Evolutionary conservation across 305 asterid genomes (phyloP), one percentile per base, ranked within the genome.

Genomic region (Solanum hybrid): DNA sequence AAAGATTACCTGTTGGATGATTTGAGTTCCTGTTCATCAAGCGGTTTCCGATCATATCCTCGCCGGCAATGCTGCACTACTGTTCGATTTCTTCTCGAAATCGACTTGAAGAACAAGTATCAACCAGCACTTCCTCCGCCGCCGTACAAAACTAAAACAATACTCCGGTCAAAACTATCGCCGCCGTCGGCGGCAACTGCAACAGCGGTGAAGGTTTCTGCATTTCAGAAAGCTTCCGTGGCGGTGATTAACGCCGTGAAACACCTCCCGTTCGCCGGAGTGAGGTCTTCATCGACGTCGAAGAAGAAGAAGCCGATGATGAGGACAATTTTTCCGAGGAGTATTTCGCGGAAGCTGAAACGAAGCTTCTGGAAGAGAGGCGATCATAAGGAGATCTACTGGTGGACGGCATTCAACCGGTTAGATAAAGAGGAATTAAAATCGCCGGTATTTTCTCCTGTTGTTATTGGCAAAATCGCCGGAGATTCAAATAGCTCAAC

Each of bases 11-110:
- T 97, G 86, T 75, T 95, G 81, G 99, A 97, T 60, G 99, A 97
- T 69, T 51, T 96, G 91, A 95, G 98, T 90, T 97, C 99, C 0
- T 96, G 99, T 84, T 97, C 99, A 16, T 97, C 99, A 66, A 96
- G 85, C 90, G 99, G 99, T 11, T 97, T 97, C 92, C 93, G 93
- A 89, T 94, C 99, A 2, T 95, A 93, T 89, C 98, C 99, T 4
- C 92, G 99, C 4, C 81, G 92, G 36, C 96, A 93, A 91, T 95
- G 98, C 91, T 96, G 98, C 94, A 64, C 96, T 92, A 89, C 95
- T 34, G 94, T 96, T 31, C 93, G 96, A 92, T 94, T 93, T 81
- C 93, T 94, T 20, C 92, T 93, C 80, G 96, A 96, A 76, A 81
- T 91, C 42, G 97, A 95, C 90, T 92, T 91, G 38, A 94, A 90